These are phyloP conservation scores for Colletotrichum cereale DNA, from an alignment of 2,329 filamentous ascomycete species.

Conservation along the genomic window DNA sequence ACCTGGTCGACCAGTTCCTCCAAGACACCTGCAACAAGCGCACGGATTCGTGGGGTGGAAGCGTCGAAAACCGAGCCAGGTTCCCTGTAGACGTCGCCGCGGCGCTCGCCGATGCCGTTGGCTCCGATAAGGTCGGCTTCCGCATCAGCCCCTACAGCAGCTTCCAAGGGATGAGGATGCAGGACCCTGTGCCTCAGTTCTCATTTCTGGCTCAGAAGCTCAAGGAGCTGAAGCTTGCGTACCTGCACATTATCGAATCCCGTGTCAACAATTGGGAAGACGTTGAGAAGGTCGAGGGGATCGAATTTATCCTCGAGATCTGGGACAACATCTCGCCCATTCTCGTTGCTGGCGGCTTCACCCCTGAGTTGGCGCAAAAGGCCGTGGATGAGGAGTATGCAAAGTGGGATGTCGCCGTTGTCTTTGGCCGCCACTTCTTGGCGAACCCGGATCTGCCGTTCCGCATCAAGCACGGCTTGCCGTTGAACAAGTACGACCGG, in stretches of 20 bases:
- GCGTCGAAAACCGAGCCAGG: conserved; percentile 63
- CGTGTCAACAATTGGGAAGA: conserved; percentile 61
- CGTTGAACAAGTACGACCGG: conserved; percentile 45
- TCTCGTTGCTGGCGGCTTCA: conserved; percentile 52
- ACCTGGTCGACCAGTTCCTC: conserved; percentile 72
- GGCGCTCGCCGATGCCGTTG: conserved; percentile 55
- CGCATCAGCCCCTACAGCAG: conserved; percentile 71
- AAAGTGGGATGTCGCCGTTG: conserved; percentile 48
- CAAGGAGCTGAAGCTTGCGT: conserved; percentile 66
- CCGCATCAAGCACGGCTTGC: conserved; percentile 45
- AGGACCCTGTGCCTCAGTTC: conserved; percentile 73
- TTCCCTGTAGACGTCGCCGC: conserved; percentile 64
- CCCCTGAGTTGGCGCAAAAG: conserved; percentile 41
- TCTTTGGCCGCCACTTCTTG: conserved; percentile 51
- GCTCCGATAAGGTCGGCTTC: conserved; percentile 65
- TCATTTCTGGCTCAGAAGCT: conserved; percentile 65
- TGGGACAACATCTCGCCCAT: conserved; percentile 48
- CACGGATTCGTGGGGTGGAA: conserved; percentile 65
- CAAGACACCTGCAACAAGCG: conserved; percentile 63
- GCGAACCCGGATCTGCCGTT: conserved; percentile 49
- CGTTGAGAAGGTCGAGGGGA: conserved; percentile 49
- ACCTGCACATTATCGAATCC: conserved; percentile 72
- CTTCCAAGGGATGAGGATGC: conserved; percentile 75
- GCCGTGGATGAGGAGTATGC: conserved; percentile 49
- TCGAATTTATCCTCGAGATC: conserved; percentile 51